Base-by-base conservation (phyloP, 1,284 basidiomycete species). In the Agroathelia rolfsii region DNA sequence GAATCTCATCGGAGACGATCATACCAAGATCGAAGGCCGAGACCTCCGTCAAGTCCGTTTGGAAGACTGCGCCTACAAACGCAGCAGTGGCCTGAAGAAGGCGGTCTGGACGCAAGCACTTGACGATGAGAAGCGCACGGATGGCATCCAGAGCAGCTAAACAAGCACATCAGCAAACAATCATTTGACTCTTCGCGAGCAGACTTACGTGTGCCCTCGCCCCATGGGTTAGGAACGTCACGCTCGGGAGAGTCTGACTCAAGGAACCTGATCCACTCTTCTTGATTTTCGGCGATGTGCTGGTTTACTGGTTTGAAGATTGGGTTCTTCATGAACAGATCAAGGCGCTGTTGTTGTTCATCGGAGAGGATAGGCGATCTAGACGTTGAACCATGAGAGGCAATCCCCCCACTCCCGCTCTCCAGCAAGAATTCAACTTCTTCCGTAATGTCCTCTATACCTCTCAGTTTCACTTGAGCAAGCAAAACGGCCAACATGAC, bases 391-490 rank as follows among this genome's bases (percentile, higher is more conserved):
- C 53, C 50, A 2, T 62, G 52, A 22, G 64, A 52, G 18, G 60
- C 57, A 17, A 66, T 51, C n/a, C 73, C 60, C 39, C 72, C 64
- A 46, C 88, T 85, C 3, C 84, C 83, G 42, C 85, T 81, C 51
- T 97, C 92, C 20, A 97, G 64, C 16, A 97, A 61, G 56, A 92
- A 89, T 48, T 93, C 88, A 22, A 95, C 62, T 51, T 96, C 95
- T 18, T 90, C 82, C 1, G 66, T 53, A 27, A 94, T 78, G 30
- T 84, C 79, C 45, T 86, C 84, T 5, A 75, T 53, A 5, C 80
- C 80, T 30, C 86, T 76, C 11, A 93, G 56, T 53, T 93, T 92
- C 43, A 96, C 80, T 53, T 94, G 92, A 0, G 88, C 85, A 12
- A 99, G 69, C 13, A 92, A 72, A 13, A 94, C 78, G 0, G 88